Base-by-base conservation (phyloP, 2,329 filamentous ascomycete species). In the Juglanconis juglandina region DNA sequence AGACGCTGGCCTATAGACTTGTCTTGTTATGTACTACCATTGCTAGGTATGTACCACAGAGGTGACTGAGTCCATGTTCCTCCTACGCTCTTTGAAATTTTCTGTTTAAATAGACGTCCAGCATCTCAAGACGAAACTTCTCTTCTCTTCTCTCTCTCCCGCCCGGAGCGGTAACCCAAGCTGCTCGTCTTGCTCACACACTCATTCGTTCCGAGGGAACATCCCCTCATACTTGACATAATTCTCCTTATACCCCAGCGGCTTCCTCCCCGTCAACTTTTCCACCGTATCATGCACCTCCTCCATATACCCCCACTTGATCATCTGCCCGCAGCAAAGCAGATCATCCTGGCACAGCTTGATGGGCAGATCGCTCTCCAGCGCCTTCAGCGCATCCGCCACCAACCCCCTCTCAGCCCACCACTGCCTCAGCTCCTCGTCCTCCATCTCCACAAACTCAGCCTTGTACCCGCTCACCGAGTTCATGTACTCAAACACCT, bases 401-500 rank as follows among this genome's bases (percentile, higher is more conserved):
- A 63, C 60, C 42, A 67, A 56, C 3, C 65, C 66, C 24, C 57
- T 53, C 13, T 50, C 50, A 4, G 56, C 56, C 61, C 61, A 63
- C 58, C 58, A 63, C 53, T 53, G 41, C 13, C 60, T 44, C 51
- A 67, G 61, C 42, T 65, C 63, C 33, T 60, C 66, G 60, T 67
- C 65, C 34, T 58, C 58, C 35, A 66, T 14, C 10, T 61, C 60
- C 37, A 63, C 60, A 17, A 66, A 57, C 54, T 62, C 56, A 11
- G 56, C 61, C 54, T 61, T 53, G 50, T 64, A 65, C n/a, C 65
- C 66, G 17, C 54, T 61, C 57, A 65, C 59, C 11, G 35, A 49
- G 41, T 63, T 65, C 53, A 67, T 66, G 53, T 58, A 66, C 44
- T 66, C 64, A 17, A 67, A 58, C 13, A 67, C 56, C 53, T 66